Conservation (phyloP, 176 grass and related monocot species). For the Avena atlantica region DNA sequence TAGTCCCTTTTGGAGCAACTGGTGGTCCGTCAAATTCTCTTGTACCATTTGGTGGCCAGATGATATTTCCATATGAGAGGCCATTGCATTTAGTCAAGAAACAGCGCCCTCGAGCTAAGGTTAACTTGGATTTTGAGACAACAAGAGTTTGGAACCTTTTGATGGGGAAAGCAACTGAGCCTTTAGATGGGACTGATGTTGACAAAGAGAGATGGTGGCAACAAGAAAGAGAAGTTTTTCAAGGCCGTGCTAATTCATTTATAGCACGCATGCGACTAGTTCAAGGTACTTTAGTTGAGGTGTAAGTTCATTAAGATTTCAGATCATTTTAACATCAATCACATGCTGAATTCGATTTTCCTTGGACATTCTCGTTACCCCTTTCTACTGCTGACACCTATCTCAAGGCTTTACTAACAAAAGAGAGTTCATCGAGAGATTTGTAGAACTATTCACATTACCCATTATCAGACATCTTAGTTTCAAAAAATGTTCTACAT, state of each 20-base stretch:
- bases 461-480: background rate
- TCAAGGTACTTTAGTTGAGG: slow-evolving; percentile 61
- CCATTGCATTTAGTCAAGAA: slow-evolving; percentile 52
- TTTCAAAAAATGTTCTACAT: slow-evolving; percentile 3
- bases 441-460: slow-evolving; percentile 18
- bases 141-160: slow-evolving; percentile 79
- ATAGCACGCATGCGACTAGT: slow-evolving; percentile 73
- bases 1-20: slow-evolving; percentile 44
- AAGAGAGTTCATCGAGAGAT: background rate
- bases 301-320: background rate
- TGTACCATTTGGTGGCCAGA: slow-evolving; percentile 40
- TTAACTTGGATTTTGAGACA: slow-evolving; percentile 77
- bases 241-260: slow-evolving; percentile 70
- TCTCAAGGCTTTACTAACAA: slow-evolving; percentile 11
- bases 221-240: slow-evolving; percentile 68
- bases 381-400: background rate
- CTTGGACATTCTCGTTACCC: slow-evolving; percentile 2
- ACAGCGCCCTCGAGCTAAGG: slow-evolving; percentile 63
- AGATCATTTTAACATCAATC: background rate
- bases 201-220: slow-evolving; percentile 73
- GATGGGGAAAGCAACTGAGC: slow-evolving; percentile 60
- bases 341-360: slow-evolving; percentile 33
- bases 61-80: slow-evolving; percentile 53
- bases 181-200: slow-evolving; percentile 50
- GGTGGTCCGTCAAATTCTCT: slow-evolving; percentile 47